phyloP scores from a whole-genome alignment of 2,329 filamentous ascomycete genomes.

The Hymenoscyphus infarciens region DNA sequence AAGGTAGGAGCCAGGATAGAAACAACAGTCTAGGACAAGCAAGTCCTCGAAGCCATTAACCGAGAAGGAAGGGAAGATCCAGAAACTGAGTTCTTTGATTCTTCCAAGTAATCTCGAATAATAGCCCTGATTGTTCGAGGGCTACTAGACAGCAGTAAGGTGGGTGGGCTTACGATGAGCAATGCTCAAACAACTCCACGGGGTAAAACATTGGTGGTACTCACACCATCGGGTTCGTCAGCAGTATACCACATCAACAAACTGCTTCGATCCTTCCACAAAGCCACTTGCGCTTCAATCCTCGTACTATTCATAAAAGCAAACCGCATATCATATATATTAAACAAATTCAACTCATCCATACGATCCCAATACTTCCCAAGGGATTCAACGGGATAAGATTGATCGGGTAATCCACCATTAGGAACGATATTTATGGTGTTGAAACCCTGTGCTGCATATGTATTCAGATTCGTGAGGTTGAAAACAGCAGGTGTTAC shows the following conservation, averaged over 20 bases:
- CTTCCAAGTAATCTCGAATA: no score
- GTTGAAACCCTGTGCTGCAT: slow-evolving; percentile 45
- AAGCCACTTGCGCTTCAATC: slow-evolving; percentile 35
- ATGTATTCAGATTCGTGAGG: slow-evolving; percentile 38
- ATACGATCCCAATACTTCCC: slow-evolving; percentile 40
- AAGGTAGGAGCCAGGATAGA: no score
- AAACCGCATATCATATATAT: slow-evolving; percentile 40
- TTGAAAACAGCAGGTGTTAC: slow-evolving; percentile 30
- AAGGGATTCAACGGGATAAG: slow-evolving; percentile 39
- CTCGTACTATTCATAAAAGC: slow-evolving; percentile 35
- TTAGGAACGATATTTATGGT: slow-evolving; percentile 41
- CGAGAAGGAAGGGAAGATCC: no score
- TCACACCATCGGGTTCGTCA: slow-evolving; percentile 44
- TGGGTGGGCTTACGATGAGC: no score
- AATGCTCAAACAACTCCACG: no score
- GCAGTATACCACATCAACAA: slow-evolving; percentile 50
- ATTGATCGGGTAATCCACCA: slow-evolving; percentile 36
- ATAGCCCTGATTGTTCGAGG: no score
- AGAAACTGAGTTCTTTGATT: no score
- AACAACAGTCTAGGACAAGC: no score
- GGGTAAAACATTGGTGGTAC: no score
- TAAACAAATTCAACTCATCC: slow-evolving; percentile 43
- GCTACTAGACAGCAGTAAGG: no score
- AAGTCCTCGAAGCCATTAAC: no score
- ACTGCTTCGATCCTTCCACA: slow-evolving; percentile 34